Conservation (phyloP, 1,284 basidiomycete species). For the Melampsora larici-populina region DNA sequence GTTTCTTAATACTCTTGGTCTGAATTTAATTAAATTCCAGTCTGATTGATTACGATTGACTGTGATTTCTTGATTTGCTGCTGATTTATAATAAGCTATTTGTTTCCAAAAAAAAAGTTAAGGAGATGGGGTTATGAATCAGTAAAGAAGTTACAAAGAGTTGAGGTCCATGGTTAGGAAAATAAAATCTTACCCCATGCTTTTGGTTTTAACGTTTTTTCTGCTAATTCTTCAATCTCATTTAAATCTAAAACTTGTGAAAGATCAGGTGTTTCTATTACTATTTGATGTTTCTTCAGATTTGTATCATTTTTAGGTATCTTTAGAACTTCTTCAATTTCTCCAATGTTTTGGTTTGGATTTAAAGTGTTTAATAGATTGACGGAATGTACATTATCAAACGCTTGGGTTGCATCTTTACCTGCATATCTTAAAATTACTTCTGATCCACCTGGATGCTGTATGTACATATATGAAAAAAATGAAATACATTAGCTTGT, state of each 20-base stretch:
- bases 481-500: too few relatives aligned
- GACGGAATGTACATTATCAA: too few relatives aligned
- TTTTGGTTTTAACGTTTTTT: background rate
- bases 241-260: background rate
- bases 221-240: background rate
- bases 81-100: conserved; percentile 4
- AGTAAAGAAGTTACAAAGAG: background rate
- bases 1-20: background rate
- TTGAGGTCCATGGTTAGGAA: background rate
- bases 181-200: background rate
- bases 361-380: too few relatives aligned
- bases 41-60: background rate
- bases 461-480: too few relatives aligned
- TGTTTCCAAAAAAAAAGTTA: background rate
- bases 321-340: too few relatives aligned
- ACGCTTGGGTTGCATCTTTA: too few relatives aligned
- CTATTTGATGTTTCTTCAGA: too few relatives aligned
- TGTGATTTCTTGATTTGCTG: background rate
- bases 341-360: too few relatives aligned
- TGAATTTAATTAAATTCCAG: background rate
- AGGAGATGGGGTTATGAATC: background rate
- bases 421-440: too few relatives aligned
- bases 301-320: too few relatives aligned
- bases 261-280: background rate
- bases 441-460: too few relatives aligned